Percentiles rank a stretch among this genome's conserved stretches.
phyloP scores from a whole-genome alignment of 1,139 yeast genomes.

The Nadsonia starkeyi-henricii region DNA sequence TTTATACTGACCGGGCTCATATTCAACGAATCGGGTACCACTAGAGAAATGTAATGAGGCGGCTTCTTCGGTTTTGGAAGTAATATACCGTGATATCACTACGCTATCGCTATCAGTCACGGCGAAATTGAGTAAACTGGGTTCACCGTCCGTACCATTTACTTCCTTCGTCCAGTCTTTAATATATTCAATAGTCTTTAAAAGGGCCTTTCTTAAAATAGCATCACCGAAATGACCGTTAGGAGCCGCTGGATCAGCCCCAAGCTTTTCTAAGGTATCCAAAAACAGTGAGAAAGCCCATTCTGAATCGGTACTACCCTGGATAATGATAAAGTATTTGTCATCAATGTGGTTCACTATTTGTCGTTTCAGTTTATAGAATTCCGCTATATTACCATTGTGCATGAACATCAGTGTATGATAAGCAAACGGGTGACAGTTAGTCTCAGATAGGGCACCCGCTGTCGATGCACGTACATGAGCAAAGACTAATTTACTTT shows the following conservation, averaged over 20 bases:
- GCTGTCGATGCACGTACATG: conserved; percentile 95
- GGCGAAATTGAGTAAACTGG: conserved; percentile 82
- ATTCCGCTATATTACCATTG: conserved; percentile 79
- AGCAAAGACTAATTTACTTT: conserved; percentile 73
- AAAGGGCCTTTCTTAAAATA: conserved; percentile 51
- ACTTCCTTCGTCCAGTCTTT: conserved; percentile 54
- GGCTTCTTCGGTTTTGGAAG: conserved; percentile 85
- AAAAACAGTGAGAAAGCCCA: conserved; percentile 84
- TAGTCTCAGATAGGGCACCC: conserved; percentile 84
- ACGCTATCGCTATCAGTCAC: conserved; percentile 89
- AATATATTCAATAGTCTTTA: conserved; percentile 57
- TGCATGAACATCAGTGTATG: conserved; percentile 93
- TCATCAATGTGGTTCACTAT: conserved; percentile 64
- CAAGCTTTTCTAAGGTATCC: conserved; percentile 63
- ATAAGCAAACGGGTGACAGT: conserved; percentile 85
- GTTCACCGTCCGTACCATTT: conserved; percentile 35
- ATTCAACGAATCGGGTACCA: conserved; percentile 82
- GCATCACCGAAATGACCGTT: conserved; percentile 41
- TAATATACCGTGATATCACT: conserved; percentile 76
- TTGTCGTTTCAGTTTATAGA: conserved; percentile 55
- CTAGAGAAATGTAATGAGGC: conserved; percentile 91
- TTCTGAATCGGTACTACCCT: conserved; percentile 93
- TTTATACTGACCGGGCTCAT: conserved; percentile 68
- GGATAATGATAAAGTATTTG: conserved; percentile 62
- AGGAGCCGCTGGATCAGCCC: conserved; percentile 47